Base-by-base conservation (phyloP, 345 rosid species). In the Hypericum androsaemum region DNA sequence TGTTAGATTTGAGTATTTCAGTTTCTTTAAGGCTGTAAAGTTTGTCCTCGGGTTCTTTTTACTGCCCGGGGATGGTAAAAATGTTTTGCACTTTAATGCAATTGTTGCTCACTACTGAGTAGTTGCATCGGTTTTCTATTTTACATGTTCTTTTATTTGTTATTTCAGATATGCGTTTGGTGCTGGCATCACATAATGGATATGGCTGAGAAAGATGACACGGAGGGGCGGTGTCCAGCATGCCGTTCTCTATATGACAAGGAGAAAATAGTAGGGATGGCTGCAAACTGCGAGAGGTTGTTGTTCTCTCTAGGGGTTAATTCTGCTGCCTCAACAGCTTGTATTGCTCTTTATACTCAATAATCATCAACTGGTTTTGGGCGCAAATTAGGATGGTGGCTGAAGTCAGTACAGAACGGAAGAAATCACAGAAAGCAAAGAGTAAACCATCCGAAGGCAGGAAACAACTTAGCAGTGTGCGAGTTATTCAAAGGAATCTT, bases 121-220 rank as follows among this genome's bases (percentile, higher is more conserved):
- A 32, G 12, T 36, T 49, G 10, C 39, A 28, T 49, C 4, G 3
- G 7, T 10, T 11, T 9, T 36, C n/a, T 51, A 51, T 46, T 46
- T 37, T 4, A 12, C n/a, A 36, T 51, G 54, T 7, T 36, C 39
- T 37, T 11, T 38, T 22, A 41, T 41, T 48, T 9, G 11, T 52
- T 62, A 4, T 22, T 1, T 41, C 67, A 89, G 97, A 74, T 89
- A 54, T 89, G 97, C 70, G 90, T 89, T 52, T 89, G 97, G 95
- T 89, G 97, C 54, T 89, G 97, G 97, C 86, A 86, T 72, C 95
- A 86, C 49, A 71, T 89, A 37, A 80, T 82, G 86, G 88, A 89
- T 52, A 86, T 89, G 95, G 95, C 97, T 42, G 97, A 86, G 74
- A 89, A 86, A 77, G 88, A 82, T 74, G 81, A 74, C 1, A 53